Evolutionary conservation across 225 moss, liverwort and hornwort genomes (phyloP).

Genomic region (Neckera pumila): DNA sequence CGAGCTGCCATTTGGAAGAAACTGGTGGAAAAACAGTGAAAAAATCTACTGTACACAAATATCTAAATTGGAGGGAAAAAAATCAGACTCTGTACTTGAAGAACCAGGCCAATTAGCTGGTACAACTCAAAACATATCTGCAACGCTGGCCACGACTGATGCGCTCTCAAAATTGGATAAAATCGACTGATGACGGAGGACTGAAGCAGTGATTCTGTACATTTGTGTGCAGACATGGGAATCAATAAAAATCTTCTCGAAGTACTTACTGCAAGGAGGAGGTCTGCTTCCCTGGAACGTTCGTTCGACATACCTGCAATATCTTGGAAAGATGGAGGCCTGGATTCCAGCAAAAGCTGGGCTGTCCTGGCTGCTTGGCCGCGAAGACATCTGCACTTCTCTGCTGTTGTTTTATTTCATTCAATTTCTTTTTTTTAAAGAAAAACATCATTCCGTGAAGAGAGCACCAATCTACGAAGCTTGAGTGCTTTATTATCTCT

Average conservation of each 20-base stretch:
- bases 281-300: background rate
- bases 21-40: background rate
- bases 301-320: background rate
- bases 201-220: background rate
- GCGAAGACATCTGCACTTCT: background rate
- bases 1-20: background rate
- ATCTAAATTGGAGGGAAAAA: no score
- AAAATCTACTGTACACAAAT: background rate
- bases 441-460: background rate
- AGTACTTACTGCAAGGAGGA: background rate
- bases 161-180: background rate
- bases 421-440: no score
- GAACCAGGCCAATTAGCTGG: no score
- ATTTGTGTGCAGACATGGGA: background rate
- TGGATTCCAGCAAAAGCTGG: background rate
- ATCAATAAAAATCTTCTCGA: background rate
- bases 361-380: background rate
- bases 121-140: rapidly evolving
- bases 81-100: background rate
- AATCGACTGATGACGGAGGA: background rate
- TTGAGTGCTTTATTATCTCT: background rate
- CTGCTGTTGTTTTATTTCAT: background rate
- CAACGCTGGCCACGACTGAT: background rate
- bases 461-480: background rate
- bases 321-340: background rate